These are phyloP conservation scores for Castanea mollissima DNA, from an alignment of 306 rosid species.

Conservation along the genomic window DNA sequence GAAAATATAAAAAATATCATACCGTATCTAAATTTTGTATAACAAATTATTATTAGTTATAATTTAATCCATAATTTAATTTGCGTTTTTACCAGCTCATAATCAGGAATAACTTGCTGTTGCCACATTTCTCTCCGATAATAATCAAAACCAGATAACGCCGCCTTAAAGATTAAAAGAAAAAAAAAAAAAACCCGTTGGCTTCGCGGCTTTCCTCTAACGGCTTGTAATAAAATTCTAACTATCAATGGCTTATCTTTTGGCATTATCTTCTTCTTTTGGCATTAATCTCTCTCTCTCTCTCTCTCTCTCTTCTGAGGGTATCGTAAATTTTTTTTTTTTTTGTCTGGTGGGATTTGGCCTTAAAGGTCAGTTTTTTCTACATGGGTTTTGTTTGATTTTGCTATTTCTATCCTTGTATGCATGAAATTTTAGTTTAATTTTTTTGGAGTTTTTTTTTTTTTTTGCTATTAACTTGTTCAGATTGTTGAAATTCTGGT, in stretches of 20 bases:
- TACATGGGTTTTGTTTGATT: slow-evolving; percentile 32
- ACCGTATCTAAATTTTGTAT: accelerated
- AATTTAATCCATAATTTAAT: no score
- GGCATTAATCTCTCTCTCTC: neutral
- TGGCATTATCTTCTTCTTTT: neutral
- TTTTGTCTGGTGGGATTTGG: slow-evolving; percentile 25
- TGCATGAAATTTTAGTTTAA: neutral
- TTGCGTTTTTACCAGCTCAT: accelerated
- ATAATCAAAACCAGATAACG: neutral
- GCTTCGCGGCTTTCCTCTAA: slow-evolving; percentile 16
- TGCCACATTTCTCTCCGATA: no score
- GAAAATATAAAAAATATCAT: neutral
- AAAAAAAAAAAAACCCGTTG: slow-evolving; percentile 22
- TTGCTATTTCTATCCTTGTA: neutral
- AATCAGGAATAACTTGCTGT: no score
- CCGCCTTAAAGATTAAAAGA: neutral
- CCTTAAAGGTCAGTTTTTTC: slow-evolving; percentile 39
- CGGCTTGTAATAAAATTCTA: neutral
- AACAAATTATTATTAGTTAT: no score
- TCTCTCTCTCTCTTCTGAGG: neutral
- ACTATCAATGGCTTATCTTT: neutral
- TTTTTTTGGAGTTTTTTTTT: neutral
- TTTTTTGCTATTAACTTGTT: neutral
- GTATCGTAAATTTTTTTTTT: neutral
- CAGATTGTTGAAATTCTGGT: neutral